Conservation (phyloP, 1,284 basidiomycete genomes). For the Bondarzewia mesenterica region DNA sequence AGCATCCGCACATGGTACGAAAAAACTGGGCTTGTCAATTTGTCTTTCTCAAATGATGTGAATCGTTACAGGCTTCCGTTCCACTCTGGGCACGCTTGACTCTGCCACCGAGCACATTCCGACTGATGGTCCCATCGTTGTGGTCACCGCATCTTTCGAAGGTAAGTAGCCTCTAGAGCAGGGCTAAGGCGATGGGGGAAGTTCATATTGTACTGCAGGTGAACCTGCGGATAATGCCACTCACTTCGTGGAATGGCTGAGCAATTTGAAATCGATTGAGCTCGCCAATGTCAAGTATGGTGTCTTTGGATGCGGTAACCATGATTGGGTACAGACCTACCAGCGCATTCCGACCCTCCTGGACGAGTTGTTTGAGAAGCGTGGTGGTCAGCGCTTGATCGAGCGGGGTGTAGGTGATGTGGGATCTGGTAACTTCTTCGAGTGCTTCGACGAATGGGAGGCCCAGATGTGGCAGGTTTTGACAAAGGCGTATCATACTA, state of each 20-base stretch:
- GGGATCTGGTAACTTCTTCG: neutral
- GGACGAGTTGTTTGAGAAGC: neutral
- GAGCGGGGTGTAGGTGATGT: neutral
- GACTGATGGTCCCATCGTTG: neutral
- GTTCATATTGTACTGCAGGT: neutral
- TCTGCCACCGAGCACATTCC: neutral
- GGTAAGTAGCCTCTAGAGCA: neutral
- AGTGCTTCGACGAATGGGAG: neutral
- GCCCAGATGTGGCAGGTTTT: neutral
- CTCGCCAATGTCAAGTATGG: neutral
- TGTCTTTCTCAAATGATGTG: neutral
- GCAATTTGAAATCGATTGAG: neutral
- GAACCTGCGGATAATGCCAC: neutral
- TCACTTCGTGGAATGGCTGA: neutral
- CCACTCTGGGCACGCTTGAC: neutral
- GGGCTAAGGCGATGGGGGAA: neutral
- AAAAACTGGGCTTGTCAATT: too few species aligned
- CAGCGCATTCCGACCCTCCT: neutral
- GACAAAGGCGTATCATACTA: neutral
- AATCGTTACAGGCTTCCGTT: neutral
- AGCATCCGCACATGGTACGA: neutral
- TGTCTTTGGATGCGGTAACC: neutral
- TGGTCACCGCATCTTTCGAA: neutral
- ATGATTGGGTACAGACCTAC: neutral
- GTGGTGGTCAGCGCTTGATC: neutral